Conservation (phyloP, 2,329 filamentous ascomycete species). For the Colletotrichum sp. region DNA sequence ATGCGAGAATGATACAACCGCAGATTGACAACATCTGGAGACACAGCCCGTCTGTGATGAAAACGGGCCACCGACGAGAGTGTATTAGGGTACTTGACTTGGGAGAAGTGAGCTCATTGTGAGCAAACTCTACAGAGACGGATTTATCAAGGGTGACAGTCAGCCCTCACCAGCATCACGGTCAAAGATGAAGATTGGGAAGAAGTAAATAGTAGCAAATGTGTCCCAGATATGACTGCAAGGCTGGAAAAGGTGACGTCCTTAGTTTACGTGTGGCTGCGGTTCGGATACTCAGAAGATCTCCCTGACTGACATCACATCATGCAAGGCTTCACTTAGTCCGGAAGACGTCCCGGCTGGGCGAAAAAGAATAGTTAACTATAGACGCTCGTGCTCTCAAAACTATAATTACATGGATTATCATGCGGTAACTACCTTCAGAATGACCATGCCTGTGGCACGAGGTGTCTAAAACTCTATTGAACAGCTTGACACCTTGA, state of each 20-base stretch:
- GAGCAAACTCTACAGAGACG: accelerated
- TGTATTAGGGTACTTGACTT: background rate
- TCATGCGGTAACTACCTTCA: accelerated
- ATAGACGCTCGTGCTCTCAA: too few relatives aligned
- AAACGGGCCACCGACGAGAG: background rate
- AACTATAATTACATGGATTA: background rate
- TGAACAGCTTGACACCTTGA: background rate
- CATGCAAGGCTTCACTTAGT: too few relatives aligned
- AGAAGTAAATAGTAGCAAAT: background rate
- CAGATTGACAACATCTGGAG: background rate
- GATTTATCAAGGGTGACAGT: background rate
- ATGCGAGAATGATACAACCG: background rate
- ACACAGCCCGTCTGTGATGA: background rate
- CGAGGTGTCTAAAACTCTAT: background rate
- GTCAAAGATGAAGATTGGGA: accelerated
- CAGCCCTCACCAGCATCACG: accelerated
- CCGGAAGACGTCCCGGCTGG: too few relatives aligned
- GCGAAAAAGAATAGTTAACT: too few relatives aligned
- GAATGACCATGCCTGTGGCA: background rate
- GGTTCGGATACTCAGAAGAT: background rate
- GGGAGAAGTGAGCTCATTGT: background rate
- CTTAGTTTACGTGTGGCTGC: background rate
- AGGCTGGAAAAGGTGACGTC: background rate
- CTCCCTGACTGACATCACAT: background rate
- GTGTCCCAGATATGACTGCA: background rate